A percentile compares a stretch with the other conserved stretches of the same genome.
phyloP scores from a whole-genome alignment of 176 grass and related monocot species.

The Areca catechu region DNA sequence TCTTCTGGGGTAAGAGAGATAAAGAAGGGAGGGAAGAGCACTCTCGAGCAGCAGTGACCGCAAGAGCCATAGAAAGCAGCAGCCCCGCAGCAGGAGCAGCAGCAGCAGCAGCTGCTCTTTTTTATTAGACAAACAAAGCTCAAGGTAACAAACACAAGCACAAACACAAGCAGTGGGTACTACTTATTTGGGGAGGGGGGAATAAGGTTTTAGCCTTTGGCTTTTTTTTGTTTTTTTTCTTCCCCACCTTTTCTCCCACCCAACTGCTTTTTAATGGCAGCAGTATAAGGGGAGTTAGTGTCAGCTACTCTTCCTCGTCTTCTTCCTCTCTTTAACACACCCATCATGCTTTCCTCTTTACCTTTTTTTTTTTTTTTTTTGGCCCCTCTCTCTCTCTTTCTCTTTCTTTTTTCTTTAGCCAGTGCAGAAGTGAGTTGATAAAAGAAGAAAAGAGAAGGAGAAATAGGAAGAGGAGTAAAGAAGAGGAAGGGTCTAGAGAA shows the following conservation, averaged over 20 bases:
- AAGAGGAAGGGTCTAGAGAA: neutral
- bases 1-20: slow-evolving; percentile 10
- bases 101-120: too few relatives aligned
- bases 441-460: neutral
- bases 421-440: slow-evolving; percentile 1
- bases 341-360: too few relatives aligned
- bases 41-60: too few relatives aligned
- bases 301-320: neutral
- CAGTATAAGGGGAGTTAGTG: neutral
- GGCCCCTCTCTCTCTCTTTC: too few relatives aligned
- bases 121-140: too few relatives aligned
- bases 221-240: slow-evolving; percentile 5
- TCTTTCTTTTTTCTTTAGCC: neutral
- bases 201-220: neutral
- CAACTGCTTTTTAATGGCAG: slow-evolving; percentile 10
- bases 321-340: neutral
- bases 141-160: too few relatives aligned
- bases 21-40: slow-evolving; percentile 1
- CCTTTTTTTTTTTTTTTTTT: neutral
- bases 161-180: too few relatives aligned
- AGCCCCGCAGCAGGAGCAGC: too few relatives aligned
- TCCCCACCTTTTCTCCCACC: too few relatives aligned
- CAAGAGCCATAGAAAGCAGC: too few relatives aligned
- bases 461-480: neutral
- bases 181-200: neutral